phyloP scores from a whole-genome alignment of 176 grass and related monocot genomes.

The Lolium multiflorum region DNA sequence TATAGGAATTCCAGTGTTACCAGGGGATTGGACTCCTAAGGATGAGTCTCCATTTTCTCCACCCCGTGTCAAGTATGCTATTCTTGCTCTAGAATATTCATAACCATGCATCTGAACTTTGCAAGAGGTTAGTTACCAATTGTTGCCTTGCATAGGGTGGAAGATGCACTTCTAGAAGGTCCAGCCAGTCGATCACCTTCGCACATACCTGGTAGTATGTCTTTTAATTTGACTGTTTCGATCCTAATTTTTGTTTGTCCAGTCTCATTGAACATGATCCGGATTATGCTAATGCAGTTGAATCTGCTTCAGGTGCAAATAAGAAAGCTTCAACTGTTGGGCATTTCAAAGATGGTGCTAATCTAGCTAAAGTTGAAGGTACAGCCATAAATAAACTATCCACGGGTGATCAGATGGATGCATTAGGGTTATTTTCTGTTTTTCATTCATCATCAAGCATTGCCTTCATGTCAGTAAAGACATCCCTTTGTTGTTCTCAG shows the following conservation, averaged over 20 bases:
- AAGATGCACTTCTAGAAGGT: conserved; percentile 81
- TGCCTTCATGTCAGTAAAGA: not conserved
- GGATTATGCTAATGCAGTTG: conserved; percentile 41
- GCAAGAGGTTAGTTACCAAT: conserved; percentile 33
- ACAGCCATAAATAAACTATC: conserved; percentile 16
- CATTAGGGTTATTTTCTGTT: not conserved
- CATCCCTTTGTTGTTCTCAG: conserved; percentile 1
- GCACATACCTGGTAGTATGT: conserved; percentile 67
- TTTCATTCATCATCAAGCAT: not conserved
- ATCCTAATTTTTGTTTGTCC: not conserved
- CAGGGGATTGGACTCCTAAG: conserved; percentile 73
- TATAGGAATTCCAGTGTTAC: conserved; percentile 65
- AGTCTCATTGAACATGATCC: not conserved
- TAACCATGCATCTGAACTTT: conserved; percentile 25
- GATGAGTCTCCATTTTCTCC: conserved; percentile 96
- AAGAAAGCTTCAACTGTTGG: conserved; percentile 79
- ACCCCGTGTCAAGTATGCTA: conserved; percentile 82
- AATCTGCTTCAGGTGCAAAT: conserved; percentile 71
- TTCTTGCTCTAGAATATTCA: conserved; percentile 32
- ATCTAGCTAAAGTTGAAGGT: conserved; percentile 83
- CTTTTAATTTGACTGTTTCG: not conserved
- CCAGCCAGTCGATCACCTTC: conserved; percentile 69
- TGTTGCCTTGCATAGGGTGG: conserved; percentile 64
- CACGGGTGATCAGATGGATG: not conserved
- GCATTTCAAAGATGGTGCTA: conserved; percentile 72